Evolutionary conservation across 176 grass and related monocot genomes (phyloP).

Genomic region (Guadua angustifolia): DNA sequence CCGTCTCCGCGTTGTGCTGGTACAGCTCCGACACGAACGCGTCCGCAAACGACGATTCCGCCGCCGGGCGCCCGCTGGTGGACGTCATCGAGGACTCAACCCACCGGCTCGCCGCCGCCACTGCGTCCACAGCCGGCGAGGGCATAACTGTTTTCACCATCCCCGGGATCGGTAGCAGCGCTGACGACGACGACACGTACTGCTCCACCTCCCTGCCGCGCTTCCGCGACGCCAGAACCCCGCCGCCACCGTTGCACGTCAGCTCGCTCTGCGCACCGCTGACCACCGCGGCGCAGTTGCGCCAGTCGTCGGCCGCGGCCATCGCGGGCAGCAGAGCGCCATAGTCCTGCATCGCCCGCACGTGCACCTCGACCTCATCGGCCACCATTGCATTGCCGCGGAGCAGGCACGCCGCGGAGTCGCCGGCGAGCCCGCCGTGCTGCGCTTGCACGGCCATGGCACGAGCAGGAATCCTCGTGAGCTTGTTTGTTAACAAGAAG

Average conservation of each 20-base stretch:
- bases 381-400: neutral
- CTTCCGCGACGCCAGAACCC: slow-evolving; percentile 36
- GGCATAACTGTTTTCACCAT: neutral
- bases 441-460: slow-evolving; percentile 68
- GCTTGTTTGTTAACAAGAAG: neutral
- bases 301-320: neutral
- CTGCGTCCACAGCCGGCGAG: neutral
- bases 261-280: slow-evolving; percentile 59
- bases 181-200: neutral
- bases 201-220: slow-evolving; percentile 32
- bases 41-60: neutral
- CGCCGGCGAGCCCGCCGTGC: slow-evolving; percentile 32
- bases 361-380: neutral
- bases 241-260: slow-evolving; percentile 45
- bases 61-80: slow-evolving; percentile 43
- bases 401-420: neutral
- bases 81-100: slow-evolving; percentile 43
- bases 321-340: neutral
- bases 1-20: slow-evolving; percentile 41
- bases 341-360: slow-evolving; percentile 10
- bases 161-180: neutral
- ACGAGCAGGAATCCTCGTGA: neutral
- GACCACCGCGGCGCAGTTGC: neutral
- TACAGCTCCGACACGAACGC: slow-evolving; percentile 37
- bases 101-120: neutral